Base-by-base conservation (phyloP, 2,329 filamentous ascomycete genomes). In the Emmonsiellopsis sp. region DNA sequence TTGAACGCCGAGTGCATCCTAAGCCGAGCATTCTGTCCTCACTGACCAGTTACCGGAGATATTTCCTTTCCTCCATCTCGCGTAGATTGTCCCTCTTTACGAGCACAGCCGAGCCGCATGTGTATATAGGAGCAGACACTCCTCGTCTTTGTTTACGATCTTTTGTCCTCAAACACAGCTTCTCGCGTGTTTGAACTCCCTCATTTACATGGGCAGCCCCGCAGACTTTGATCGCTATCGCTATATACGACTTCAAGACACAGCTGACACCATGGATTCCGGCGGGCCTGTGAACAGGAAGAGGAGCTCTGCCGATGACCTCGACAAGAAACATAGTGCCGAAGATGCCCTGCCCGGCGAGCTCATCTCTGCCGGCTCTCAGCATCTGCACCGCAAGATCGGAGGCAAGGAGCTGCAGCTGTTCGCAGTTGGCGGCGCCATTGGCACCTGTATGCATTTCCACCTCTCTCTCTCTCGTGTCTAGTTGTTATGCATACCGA, bases 351-450 rank as follows among this genome's bases (percentile, higher is more conserved):
- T 55, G 42, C 50, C 53, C 35, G 40, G 26, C 9, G 53, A 52
- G 49, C 50, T 55, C 34, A 55, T 56, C 20, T 46, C 55, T 15
- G 54, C 61, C 50, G 61, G 61, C 11, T 62, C 61, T 15, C 59
- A 62, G 26, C 40, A 57, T 44, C 60, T 70, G 5, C 65, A 70
- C 50, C 62, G 67, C 4, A 66, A 63, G 50, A 55, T 69, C 10
- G 54, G 63, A 34, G 63, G 65, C 9, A 64, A 63, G 47, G 64
- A 69, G 48, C 60, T 69, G 7, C 67, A 70, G 52, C 59, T 69
- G 1, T 62, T 66, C 55, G 67, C 67, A 2, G 63, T 69, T 13
- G 66, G 66, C 15, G 66, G 66, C 32, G 65, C 66, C 7, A 69
- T 67, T 51, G 66, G 66, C 20, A 67, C 65, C n/a, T 65, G 65